Percentiles rank a stretch among this genome's conserved stretches.
Evolutionary conservation across 75 land plant species (phyloP).

Genomic region (Azolla pinnata): DNA sequence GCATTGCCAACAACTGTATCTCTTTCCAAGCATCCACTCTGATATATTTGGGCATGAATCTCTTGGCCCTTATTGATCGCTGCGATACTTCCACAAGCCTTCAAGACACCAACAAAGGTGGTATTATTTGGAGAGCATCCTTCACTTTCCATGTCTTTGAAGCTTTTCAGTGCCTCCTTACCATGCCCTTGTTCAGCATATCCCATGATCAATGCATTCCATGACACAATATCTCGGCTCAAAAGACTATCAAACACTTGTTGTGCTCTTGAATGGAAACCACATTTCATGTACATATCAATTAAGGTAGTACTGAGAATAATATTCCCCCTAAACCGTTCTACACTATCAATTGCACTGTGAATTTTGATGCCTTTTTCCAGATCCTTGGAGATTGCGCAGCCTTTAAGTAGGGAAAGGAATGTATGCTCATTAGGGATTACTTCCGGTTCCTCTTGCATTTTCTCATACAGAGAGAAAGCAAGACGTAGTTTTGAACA

Average conservation of each 20-base stretch:
- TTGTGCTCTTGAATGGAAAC: conserved; percentile 27
- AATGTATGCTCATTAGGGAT: not conserved
- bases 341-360: not conserved
- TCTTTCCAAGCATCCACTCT: conserved; percentile 22
- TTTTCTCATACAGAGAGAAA: conserved; percentile 12
- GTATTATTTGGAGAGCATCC: not conserved
- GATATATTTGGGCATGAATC: conserved; percentile 34
- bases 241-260: conserved; percentile 28
- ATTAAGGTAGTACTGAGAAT: conserved; percentile 40
- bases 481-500: conserved; percentile 1
- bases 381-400: not conserved
- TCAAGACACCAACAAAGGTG: conserved; percentile 12
- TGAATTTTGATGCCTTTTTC: not conserved
- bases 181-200: conserved; percentile 35
- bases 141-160: conserved; percentile 11
- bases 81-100: conserved; percentile 17
- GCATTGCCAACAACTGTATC: conserved; percentile 44
- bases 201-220: conserved; percentile 55
- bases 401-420: not conserved
- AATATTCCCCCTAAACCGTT: conserved; percentile 16
- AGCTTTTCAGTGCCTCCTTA: conserved; percentile 31
- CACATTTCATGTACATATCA: conserved; percentile 60
- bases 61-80: conserved; percentile 27
- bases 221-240: conserved; percentile 37
- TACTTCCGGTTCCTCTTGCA: not conserved